Evolutionary conservation across 2,329 filamentous ascomycete species (phyloP), one percentile per base, ranked within the genome.

Genomic region (Cercospora brassicicola): DNA sequence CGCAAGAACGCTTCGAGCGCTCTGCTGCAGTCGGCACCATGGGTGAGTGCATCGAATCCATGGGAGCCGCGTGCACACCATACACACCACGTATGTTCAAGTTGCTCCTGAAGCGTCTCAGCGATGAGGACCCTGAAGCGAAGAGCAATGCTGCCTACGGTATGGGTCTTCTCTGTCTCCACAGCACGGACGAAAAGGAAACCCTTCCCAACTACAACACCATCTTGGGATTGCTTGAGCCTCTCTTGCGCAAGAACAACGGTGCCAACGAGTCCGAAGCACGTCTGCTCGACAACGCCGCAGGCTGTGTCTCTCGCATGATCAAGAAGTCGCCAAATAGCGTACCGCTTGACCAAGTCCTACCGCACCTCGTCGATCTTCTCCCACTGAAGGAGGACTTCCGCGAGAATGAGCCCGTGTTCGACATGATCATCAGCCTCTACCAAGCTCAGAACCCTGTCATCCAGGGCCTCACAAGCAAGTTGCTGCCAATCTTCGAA

Each of bases 101-200:
- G 80, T 84, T 96, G 6, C 85, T 98, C 39, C 82, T 96, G 66
- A 94, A 96, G 82, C 92, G 94, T 65, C 86, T 99, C 11, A 89
- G 89, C 10, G 95, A 99, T 76, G 91, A 95, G 76, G 94, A 99
- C 77, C 84, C 90, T 36, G 93, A 97, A 82, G 92, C 93, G 68
- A 96, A 95, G 84, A 97, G 93, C 74, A 98, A 98, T 79, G 93
- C 95, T 23, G 93, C 94, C 5, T 99, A 96, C 77, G 95, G 93
- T 64, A 88, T 91, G 66, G 95, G 95, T 51, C 87, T 96, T 71
- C 86, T 99, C 57, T 88, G 96, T 73, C 87, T 91, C 80, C 90
- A 93, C 82, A 96, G 93, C 10, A 87, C 88, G 66, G 89, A 95
- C 74, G 87, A 82, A 73, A 87, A 88, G 73, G 90, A 91, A 68